Percentiles rank a stretch among this genome's conserved stretches.
Evolutionary conservation across 2,329 filamentous ascomycete genomes (phyloP).

Genomic region (Claviceps pusilla): DNA sequence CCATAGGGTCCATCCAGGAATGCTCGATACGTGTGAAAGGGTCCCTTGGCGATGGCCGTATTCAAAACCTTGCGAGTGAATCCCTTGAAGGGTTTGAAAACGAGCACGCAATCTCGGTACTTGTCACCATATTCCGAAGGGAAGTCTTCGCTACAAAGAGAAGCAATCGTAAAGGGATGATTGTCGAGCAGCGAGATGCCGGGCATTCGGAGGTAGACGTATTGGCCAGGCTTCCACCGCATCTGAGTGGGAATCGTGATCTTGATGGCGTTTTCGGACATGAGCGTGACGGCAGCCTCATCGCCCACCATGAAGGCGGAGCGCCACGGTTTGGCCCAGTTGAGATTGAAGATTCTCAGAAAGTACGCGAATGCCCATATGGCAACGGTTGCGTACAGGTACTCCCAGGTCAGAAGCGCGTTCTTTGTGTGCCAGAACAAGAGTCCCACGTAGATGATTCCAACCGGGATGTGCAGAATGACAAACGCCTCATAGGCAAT

Average conservation of each 20-base stretch:
- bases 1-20: slow-evolving; percentile 92
- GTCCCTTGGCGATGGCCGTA: slow-evolving; percentile 69
- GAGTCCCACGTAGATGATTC: slow-evolving; percentile 64
- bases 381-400: slow-evolving; percentile 64
- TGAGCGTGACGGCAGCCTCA: slow-evolving; percentile 74
- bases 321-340: slow-evolving; percentile 72
- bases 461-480: slow-evolving; percentile 65
- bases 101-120: slow-evolving; percentile 76
- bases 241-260: slow-evolving; percentile 87
- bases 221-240: slow-evolving; percentile 86
- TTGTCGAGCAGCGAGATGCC: slow-evolving; percentile 83
- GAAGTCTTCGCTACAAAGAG: slow-evolving; percentile 82
- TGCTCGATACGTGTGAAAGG: slow-evolving; percentile 80
- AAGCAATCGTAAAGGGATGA: slow-evolving; percentile 90
- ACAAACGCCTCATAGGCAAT: slow-evolving; percentile 79
- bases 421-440: slow-evolving; percentile 96
- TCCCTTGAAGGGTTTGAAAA: slow-evolving; percentile 82
- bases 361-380: slow-evolving; percentile 67
- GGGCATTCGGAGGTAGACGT: slow-evolving; percentile 87
- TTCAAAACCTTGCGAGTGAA: slow-evolving; percentile 80
- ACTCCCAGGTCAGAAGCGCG: slow-evolving; percentile 78
- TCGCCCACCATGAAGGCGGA: slow-evolving; percentile 77
- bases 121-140: slow-evolving; percentile 80
- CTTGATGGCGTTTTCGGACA: slow-evolving; percentile 90
- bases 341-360: slow-evolving; percentile 66